phyloP scores from a whole-genome alignment of 2,329 filamentous ascomycete genomes.

The Exophiala viscosa region DNA sequence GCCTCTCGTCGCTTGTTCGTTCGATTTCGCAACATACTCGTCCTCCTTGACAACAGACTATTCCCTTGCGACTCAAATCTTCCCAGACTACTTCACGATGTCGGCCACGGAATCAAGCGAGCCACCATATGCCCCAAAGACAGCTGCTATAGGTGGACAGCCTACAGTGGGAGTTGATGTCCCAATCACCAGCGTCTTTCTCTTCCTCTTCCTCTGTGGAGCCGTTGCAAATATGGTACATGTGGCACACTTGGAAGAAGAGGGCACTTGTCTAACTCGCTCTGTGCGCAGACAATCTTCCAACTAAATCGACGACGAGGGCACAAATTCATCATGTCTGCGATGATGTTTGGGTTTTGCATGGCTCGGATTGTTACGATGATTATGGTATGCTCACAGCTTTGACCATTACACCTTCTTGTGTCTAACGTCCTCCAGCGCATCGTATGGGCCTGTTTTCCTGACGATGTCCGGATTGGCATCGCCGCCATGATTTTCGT shows the following conservation, averaged over 20 bases:
- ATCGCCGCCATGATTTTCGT: conserved; percentile 66
- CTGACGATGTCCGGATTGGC: conserved; percentile 44
- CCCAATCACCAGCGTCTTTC: conserved; percentile 61
- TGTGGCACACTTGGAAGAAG: background rate
- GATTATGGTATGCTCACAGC: conserved; percentile 33
- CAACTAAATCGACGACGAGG: conserved; percentile 39
- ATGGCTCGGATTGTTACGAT: conserved; percentile 47
- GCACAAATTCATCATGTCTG: conserved; percentile 51
- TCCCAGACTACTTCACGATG: background rate
- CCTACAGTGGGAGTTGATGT: conserved; percentile 46
- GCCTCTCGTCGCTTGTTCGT: background rate
- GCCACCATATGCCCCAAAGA: conserved; percentile 45
- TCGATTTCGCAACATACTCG: background rate
- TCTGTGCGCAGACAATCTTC: conserved; percentile 35
- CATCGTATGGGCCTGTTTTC: conserved; percentile 53
- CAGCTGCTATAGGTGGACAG: conserved; percentile 39
- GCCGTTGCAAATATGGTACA: conserved; percentile 42
- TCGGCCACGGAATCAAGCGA: conserved; percentile 21
- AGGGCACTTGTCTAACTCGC: background rate
- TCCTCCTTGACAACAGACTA: background rate
- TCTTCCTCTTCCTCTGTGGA: conserved; percentile 46
- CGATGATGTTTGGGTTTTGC: conserved; percentile 47
- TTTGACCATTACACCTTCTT: background rate
- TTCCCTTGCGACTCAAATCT: background rate
- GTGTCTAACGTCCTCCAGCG: conserved; percentile 30